Evolutionary conservation across 352 stramenopile genomes (phyloP).

Genomic region (Globisporangium radiosum): DNA sequence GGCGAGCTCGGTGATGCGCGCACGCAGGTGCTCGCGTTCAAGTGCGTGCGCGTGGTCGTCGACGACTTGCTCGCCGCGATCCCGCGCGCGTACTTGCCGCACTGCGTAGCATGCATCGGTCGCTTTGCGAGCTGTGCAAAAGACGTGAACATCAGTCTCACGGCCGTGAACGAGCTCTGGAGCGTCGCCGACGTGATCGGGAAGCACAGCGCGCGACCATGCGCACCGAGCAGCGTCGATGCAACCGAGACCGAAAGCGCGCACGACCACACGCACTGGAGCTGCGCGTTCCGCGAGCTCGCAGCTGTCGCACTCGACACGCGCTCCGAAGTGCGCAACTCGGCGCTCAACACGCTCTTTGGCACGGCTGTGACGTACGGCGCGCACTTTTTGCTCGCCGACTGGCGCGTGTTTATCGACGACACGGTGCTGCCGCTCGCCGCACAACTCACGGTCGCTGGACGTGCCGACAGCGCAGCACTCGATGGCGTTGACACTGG

Average conservation of each 20-base stretch:
- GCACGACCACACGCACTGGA: conserved; percentile 32
- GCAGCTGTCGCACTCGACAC: conserved; percentile 88
- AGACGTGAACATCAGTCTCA: conserved; percentile 97
- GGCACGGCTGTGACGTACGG: conserved; percentile 95
- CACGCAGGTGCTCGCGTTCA: conserved; percentile 89
- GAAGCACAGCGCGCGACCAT: conserved; percentile 34
- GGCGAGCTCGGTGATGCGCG: conserved; percentile 61
- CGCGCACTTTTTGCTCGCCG: conserved; percentile 80
- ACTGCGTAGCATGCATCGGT: conserved; percentile 91
- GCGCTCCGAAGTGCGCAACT: conserved; percentile 94
- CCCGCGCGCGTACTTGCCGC: conserved; percentile 48
- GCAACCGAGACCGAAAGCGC: background rate
- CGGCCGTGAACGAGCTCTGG: conserved; percentile 95
- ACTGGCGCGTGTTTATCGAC: conserved; percentile 93
- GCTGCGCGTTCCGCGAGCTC: conserved; percentile 73
- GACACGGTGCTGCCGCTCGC: conserved; percentile 91
- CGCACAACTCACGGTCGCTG: conserved; percentile 25
- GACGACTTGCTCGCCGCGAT: conserved; percentile 94
- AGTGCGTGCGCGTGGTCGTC: conserved; percentile 95
- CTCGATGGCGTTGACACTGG: too few relatives aligned
- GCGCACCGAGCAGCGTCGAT: too few relatives aligned
- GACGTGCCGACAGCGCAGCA: background rate
- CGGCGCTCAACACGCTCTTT: conserved; percentile 96
- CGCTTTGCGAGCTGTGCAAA: conserved; percentile 91
- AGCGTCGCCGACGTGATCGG: conserved; percentile 87